Evolutionary conservation across 768 basidiomycete genomes (phyloP), one percentile per base, ranked within the genome.

Genomic region (Antrodiella citrinella): DNA sequence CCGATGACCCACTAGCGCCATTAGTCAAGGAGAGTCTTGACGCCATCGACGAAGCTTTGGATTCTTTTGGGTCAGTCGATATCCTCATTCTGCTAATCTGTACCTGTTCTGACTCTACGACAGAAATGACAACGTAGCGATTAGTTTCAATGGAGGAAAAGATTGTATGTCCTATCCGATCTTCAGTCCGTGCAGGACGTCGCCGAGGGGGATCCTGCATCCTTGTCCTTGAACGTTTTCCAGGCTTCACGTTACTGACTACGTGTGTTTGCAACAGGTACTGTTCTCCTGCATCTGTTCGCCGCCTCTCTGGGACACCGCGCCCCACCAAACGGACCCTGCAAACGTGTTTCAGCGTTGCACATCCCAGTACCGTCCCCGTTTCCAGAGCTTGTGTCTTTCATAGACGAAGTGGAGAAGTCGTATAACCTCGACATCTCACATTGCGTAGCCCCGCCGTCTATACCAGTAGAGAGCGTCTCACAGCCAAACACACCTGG

Each of bases 61-160:
- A 88, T 55, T 71, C 74, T 51, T 81, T 88, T 69, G 86, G 91
- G 94, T 95, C 66, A 64, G 94, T 76, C 53, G 52, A 53, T 13
- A 30, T n/a, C 9, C 26, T 22, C 13, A 3, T 54, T n/a, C n/a
- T n/a, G n/a, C n/a, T n/a, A n/a, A n/a, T n/a, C n/a, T n/a, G n/a
- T n/a, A n/a, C n/a, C n/a, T n/a, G 50, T 24, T 43, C 19, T 43
- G 43, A n/a, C 21, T 43, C 22, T n/a, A 44, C 4, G 42, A 21
- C 42, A 89, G 91, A 45, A 74, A 77, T 60, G 79, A 84, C 26
- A 71, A 75, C 49, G 69, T 93, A 3, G 85, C 93, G 2, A 74
- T 99, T 52, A 96, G 93, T 67, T 99, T 97, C 71, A 99, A 98
- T 57, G 96, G 96, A 9, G 96, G 96, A 47, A 99, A 99, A 66